Conservation (phyloP, 345 rosid genomes). For the Citrus sinensis region DVS_A1.0 CM039163.1:45303001-45303500, state of each 20-base stretch:
- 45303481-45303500: too few relatives aligned
- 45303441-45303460: too few relatives aligned
- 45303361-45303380: too few relatives aligned
- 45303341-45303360: too few relatives aligned
- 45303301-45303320: background rate
- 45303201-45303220: background rate
- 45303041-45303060: slow-evolving; percentile 46
- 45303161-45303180: background rate
- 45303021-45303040: slow-evolving; percentile 55
- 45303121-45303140: background rate
- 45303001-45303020: slow-evolving; percentile 66
- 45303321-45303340: too few relatives aligned
- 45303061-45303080: slow-evolving; percentile 31
- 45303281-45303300: too few relatives aligned
- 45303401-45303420: too few relatives aligned
- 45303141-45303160: background rate
- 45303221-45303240: background rate
- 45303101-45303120: background rate
- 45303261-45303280: background rate
- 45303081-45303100: slow-evolving; percentile 1
- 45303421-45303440: too few relatives aligned
- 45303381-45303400: too few relatives aligned
- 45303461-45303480: too few relatives aligned
- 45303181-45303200: background rate
- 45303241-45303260: background rate